phyloP scores from a whole-genome alignment of 495 filamentous ascomycete genomes.

The Trichoderma asperelloides region DNA sequence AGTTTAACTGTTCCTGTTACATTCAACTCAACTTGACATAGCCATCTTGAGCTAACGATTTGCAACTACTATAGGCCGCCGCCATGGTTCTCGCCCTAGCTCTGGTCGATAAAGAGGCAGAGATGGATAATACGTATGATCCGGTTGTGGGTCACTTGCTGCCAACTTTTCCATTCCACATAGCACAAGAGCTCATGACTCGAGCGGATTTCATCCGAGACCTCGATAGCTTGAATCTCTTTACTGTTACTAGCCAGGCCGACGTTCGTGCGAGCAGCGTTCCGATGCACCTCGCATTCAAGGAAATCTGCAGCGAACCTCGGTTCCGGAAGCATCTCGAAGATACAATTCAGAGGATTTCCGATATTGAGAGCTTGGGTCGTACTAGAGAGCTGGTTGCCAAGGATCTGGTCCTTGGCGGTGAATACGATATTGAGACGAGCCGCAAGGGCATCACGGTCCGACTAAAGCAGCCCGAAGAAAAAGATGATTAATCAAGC shows the following conservation, averaged over 20 bases:
- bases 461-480: slow-evolving; percentile 5
- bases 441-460: slow-evolving; percentile 13
- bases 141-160: slow-evolving; percentile 62
- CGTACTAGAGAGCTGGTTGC: slow-evolving; percentile 85
- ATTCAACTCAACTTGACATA: not conserved
- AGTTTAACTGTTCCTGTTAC: slow-evolving; percentile 19
- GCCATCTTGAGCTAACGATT: not conserved
- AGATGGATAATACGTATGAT: slow-evolving; percentile 55
- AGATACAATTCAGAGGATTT: slow-evolving; percentile 73
- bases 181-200: slow-evolving; percentile 86
- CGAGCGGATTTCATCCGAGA: slow-evolving; percentile 86
- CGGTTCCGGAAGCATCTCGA: slow-evolving; percentile 78
- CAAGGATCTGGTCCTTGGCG: slow-evolving; percentile 65
- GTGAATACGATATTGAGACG: slow-evolving; percentile 63
- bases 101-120: slow-evolving; percentile 70
- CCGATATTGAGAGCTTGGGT: slow-evolving; percentile 85
- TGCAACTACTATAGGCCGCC: slow-evolving; percentile 47
- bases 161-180: slow-evolving; percentile 72
- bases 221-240: slow-evolving; percentile 89
- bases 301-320: slow-evolving; percentile 59
- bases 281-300: slow-evolving; percentile 91
- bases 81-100: slow-evolving; percentile 90
- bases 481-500: not conserved
- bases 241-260: slow-evolving; percentile 82
- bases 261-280: slow-evolving; percentile 90